Base-by-base conservation (phyloP, 306 rosid species). In the Quercus wislizeni region DNA sequence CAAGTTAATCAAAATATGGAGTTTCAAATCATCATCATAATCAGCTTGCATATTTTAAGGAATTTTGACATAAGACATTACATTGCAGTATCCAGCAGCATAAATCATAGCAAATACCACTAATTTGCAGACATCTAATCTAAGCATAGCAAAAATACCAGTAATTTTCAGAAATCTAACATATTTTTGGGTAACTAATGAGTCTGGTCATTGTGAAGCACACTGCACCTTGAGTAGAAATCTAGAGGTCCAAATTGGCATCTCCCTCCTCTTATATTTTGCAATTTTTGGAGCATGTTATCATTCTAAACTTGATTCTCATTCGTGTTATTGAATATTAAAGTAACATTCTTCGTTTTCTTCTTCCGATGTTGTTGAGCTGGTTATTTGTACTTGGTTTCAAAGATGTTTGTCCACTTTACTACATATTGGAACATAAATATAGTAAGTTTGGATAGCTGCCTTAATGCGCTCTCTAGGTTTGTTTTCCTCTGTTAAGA, bases 201-300 rank as follows among this genome's bases (percentile, higher is more conserved):
- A 79, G 77, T 81, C 82, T 57, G 80, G 79, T 76, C 87, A 78
- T 76, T 71, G 35, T 57, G 93, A 92, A 87, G 91, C 92, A 51
- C 92, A 92, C 84, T 71, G 80, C 71, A 85, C 92, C 58, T 76
- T 95, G 83, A 86, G 89, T 85, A 89, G 90, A 90, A 84, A 92
- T 84, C 79, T 92, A 63, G 81, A 91, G 98, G 99, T 92, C 57
- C 20, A 89, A 58, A 69, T 76, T 67, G 67, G 57, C 6, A n/a
- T 27, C 33, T 77, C 27, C 43, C 21, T 57, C 46, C 63, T 74
- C 27, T 74, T 18, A 74, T 9, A 20, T 3, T n/a, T 12, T 33
- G 2, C 4, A 67, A 17, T 30, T 28, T 8, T 35, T 51, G 58
- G 51, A 19, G 62, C 69, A 74, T 71, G 41, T 55, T 74, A 55